These are phyloP conservation scores for Eutrema yunnanense DNA, from an alignment of 345 rosid species.

Conservation along the genomic window DNA sequence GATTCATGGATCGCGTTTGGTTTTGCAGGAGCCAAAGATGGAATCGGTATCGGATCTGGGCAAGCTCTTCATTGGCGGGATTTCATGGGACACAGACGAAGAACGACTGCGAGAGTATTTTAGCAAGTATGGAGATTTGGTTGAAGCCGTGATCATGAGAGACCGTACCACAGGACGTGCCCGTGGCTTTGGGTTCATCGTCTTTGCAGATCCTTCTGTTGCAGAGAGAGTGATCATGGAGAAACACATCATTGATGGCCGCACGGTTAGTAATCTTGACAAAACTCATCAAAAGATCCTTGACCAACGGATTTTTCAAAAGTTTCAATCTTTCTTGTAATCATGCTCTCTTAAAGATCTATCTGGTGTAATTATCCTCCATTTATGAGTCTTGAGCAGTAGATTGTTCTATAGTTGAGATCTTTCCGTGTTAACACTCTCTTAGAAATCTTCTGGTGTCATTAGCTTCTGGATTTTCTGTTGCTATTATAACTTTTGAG, in stretches of 20 bases:
- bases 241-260: conserved; percentile 90
- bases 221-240: conserved; percentile 93
- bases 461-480: neutral
- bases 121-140: conserved; percentile 77
- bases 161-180: conserved; percentile 95
- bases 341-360: neutral
- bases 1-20: conserved; percentile 36
- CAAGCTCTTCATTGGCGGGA: conserved; percentile 98
- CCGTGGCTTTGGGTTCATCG: conserved; percentile 93
- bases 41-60: conserved; percentile 83
- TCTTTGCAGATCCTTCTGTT: conserved; percentile 81
- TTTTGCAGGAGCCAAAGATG: conserved; percentile 60
- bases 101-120: conserved; percentile 85
- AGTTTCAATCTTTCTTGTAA: neutral
- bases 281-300: neutral
- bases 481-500: neutral
- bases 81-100: conserved; percentile 98
- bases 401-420: neutral
- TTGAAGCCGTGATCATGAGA: conserved; percentile 95
- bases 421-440: neutral
- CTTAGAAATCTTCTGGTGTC: neutral
- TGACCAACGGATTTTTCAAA: neutral
- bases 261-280: conserved; percentile 51
- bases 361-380: neutral
- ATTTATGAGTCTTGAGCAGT: neutral